phyloP scores from a whole-genome alignment of 2,329 filamentous ascomycete species.

The Fusarium sp. region DNA sequence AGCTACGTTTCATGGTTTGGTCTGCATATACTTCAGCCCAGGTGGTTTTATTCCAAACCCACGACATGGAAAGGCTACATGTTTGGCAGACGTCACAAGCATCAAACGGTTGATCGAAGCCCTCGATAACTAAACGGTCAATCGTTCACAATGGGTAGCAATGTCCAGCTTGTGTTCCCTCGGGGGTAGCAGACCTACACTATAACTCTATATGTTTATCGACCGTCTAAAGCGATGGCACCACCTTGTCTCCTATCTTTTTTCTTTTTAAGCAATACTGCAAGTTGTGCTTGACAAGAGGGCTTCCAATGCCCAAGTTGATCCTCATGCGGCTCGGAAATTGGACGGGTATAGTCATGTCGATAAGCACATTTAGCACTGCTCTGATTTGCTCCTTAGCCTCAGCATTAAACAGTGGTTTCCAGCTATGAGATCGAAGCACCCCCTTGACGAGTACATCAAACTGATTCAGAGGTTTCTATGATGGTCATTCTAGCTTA shows the following conservation, averaged over 20 bases:
- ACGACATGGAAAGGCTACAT: too few species aligned
- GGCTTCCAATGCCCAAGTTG: background rate
- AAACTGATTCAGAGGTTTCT: background rate
- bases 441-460: background rate
- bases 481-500: background rate
- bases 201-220: background rate
- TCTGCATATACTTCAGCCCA: too few species aligned
- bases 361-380: constrained; percentile 33
- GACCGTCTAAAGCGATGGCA: background rate
- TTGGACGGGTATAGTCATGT: constrained; percentile 11
- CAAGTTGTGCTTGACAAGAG: background rate
- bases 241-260: background rate
- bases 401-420: background rate
- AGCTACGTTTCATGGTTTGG: background rate
- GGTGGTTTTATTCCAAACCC: too few species aligned
- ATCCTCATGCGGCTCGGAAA: background rate
- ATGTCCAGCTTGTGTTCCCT: too few species aligned
- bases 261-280: background rate
- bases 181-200: background rate
- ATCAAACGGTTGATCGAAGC: too few species aligned
- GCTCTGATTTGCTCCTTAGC: constrained; percentile 30
- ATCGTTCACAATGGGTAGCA: background rate
- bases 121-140: too few species aligned
- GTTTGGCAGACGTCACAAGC: too few species aligned
- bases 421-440: background rate